Evolutionary conservation across 2,329 filamentous ascomycete species (phyloP), one percentile per base, ranked within the genome.

Genomic region (Ophiognomonia clavigignenti-juglandacearum): DNA sequence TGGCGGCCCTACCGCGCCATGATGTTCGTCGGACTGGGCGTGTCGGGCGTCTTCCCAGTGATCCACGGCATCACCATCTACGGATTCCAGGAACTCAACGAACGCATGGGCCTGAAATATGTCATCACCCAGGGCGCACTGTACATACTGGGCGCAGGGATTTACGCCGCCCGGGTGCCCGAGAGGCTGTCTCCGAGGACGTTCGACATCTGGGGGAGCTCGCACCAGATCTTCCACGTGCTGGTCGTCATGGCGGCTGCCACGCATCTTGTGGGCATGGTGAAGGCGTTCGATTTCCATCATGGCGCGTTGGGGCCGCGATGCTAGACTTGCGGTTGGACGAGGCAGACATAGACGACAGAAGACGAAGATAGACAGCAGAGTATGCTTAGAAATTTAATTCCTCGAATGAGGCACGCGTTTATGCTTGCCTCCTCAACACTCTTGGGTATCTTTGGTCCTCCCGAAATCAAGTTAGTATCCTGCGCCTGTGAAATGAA

Each of bases 171-270:
- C 44, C 83, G 93, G 31, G 83, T 92, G 66, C 93, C 93, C 0
- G 93, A 98, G 69, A 77, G 88, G 50, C 80, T 77, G 59, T 78
- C 71, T 37, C 93, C 92, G 0, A 88, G 89, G 1, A 72, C 65
- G 7, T 96, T 92, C 60, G 93, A 98, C 66, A 87, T 96, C 43
- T 87, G 87, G 79, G 92, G 93, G 31, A 90, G 84, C 62, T 96
- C 89, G 18, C 93, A 98, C 66, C 93, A 98, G 69, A 86, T 98
- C 54, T 98, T 98, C 65, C 93, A 98, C 69, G 72, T 95, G 32
- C 77, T 93, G 54, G 91, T 98, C 23, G 73, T 97, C 14, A 65
- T 90, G 51, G 93, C 93, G 0, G 92, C 89, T 0, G 77, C 79
- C 1, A 79, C 85, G 20, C 93, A 98, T 71, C 71, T 97, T 50